Evolutionary conservation across 352 stramenopile genomes (phyloP).

Genomic region (Elongisporangium prolatum): DNA sequence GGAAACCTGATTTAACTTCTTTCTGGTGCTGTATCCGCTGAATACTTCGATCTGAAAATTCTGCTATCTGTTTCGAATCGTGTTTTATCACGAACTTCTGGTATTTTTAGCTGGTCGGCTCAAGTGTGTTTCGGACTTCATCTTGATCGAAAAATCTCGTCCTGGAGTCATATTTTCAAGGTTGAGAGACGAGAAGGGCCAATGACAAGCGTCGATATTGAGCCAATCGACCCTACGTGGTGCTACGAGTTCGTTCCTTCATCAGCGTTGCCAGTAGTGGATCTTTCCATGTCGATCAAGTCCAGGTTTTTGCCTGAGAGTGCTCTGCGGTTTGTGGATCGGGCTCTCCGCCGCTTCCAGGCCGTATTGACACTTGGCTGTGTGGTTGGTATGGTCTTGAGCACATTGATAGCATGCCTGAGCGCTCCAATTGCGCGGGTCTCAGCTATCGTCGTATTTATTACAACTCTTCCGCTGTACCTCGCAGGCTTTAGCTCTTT

Average conservation of each 20-base stretch:
- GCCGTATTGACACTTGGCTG: constrained; percentile 12
- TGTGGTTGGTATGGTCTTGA: constrained; percentile 14
- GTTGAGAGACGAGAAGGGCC: neutral
- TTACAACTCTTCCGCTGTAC: constrained; percentile 17
- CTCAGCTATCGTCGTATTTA: constrained; percentile 10
- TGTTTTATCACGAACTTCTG: too few species aligned
- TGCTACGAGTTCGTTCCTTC: constrained; percentile 24
- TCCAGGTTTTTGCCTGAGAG: constrained; percentile 13
- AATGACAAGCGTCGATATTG: neutral
- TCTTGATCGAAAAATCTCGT: too few species aligned
- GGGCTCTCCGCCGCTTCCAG: constrained; percentile 20
- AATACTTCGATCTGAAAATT: too few species aligned
- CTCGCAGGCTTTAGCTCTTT: constrained; percentile 22
- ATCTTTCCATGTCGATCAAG: constrained; percentile 33
- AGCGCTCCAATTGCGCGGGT: constrained; percentile 6
- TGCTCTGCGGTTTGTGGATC: constrained; percentile 12
- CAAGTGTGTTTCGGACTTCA: too few species aligned
- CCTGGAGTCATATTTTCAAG: neutral
- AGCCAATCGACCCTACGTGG: neutral
- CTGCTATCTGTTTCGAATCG: too few species aligned
- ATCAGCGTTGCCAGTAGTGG: constrained; percentile 17
- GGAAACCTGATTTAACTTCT: too few species aligned
- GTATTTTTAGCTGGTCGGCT: too few species aligned
- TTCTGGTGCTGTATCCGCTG: too few species aligned
- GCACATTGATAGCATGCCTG: constrained; percentile 14